A percentile compares a stretch with the other conserved stretches of the same genome.
Conservation (phyloP, 305 asterid genomes). For the Fraxinus nigra region DNA sequence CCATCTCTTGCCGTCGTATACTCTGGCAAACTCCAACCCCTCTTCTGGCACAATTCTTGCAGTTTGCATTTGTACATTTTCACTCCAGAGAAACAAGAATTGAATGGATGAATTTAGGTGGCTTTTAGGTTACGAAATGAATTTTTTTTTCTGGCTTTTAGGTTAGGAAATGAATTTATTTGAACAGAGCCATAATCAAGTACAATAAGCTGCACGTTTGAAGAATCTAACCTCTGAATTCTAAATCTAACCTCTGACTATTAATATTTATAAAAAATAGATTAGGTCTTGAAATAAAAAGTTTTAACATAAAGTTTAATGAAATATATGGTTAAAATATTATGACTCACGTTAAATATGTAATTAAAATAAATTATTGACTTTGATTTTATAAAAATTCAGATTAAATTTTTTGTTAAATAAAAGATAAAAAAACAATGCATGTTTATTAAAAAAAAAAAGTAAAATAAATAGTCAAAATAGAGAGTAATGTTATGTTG, state of each 20-base stretch:
- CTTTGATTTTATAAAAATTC: not conserved
- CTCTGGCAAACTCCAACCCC: constrained; percentile 46
- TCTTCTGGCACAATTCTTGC: constrained; percentile 58
- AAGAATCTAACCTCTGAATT: not conserved
- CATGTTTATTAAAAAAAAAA: not conserved
- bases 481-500: not conserved
- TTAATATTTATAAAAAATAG: not conserved
- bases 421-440: not conserved
- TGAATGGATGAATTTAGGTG: not conserved
- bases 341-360: not conserved
- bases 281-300: not conserved
- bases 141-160: too few species aligned
- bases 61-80: constrained; percentile 54
- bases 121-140: not conserved
- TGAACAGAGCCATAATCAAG: not conserved
- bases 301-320: too few species aligned
- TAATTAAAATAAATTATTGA: not conserved
- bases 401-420: not conserved
- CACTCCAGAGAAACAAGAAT: not conserved
- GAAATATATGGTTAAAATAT: not conserved
- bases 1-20: constrained; percentile 46
- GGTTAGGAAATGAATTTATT: not conserved
- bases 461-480: not conserved
- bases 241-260: not conserved
- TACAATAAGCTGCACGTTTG: not conserved